A percentile compares a stretch with the other conserved stretches of the same genome.
These are phyloP conservation scores for Talaromyces adpressus DNA, from an alignment of 495 filamentous ascomycete species.

Conservation along the genomic window DNA sequence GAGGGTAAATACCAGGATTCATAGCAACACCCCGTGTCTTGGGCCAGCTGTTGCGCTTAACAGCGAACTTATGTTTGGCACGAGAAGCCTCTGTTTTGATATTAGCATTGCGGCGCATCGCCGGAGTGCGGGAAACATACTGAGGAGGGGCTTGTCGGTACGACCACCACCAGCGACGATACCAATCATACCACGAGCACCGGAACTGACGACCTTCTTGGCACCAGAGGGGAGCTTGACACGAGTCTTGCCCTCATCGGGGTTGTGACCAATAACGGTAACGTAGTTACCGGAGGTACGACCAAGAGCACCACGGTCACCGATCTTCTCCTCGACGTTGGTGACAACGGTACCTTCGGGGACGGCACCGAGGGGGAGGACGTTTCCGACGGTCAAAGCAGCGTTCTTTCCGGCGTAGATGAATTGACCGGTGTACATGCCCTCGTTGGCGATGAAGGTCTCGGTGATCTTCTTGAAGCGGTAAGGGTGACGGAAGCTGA, in stretches of 20 bases:
- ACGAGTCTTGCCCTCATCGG: constrained; percentile 97
- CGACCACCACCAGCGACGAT: constrained; percentile 98
- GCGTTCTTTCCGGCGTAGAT: constrained; percentile 99
- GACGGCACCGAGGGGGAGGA: constrained; percentile 86
- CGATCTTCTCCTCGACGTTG: constrained; percentile 96
- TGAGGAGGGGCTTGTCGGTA: constrained; percentile 98
- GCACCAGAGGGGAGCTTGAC: constrained; percentile 98
- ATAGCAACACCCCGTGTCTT: constrained; percentile 99
- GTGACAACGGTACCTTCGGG: constrained; percentile 98
- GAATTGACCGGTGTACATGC: constrained; percentile 99
- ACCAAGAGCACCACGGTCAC: constrained; percentile 91
- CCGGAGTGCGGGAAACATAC: constrained; percentile 33
- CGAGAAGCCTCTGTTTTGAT: constrained; percentile 74
- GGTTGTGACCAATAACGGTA: constrained; percentile 97
- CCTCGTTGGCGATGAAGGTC: constrained; percentile 99
- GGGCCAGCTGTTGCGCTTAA: constrained; percentile 99
- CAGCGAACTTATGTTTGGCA: constrained; percentile 98
- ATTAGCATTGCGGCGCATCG: constrained; percentile 6
- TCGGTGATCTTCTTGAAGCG: constrained; percentile 83
- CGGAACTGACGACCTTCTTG: constrained; percentile 96
- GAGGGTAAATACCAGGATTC: constrained; percentile 72
- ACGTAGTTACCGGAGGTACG: constrained; percentile 99
- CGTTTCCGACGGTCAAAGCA: constrained; percentile 87
- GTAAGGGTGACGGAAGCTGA: constrained; percentile 91
- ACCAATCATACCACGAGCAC: constrained; percentile 94